Base-by-base conservation (phyloP, 1,284 basidiomycete genomes). In the Cryptococcus sp. region DNA sequence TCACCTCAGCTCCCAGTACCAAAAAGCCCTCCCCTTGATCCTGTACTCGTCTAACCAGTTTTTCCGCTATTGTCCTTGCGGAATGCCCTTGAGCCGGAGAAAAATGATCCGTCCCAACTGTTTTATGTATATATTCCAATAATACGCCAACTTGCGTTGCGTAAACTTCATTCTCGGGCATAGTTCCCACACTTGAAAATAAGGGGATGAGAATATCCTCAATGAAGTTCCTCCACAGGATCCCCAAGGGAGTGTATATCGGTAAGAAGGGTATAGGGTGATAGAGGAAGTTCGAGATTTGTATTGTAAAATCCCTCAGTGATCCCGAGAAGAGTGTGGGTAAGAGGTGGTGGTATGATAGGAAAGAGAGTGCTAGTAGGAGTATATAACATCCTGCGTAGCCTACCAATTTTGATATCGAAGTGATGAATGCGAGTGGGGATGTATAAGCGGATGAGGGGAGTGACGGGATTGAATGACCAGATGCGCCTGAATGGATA, bases 151-250 rank as follows among this genome's bases (percentile, higher is more conserved):
- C 56, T 2, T 66, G 68, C 1, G 67, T 61, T 1, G 46, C 18
- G 50, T 55, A 59, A 31, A 72, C 63, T 46, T 72, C 72, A 5
- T 48, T 16, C 1, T 53, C 49, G 0, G 72, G 68, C 72, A 74
- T 74, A 0, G 86, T 87, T 49, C 84, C 85, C 1, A 88, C 82
- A 0, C 83, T 84, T n/a, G 84, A 85, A 64, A 86, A 86, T 41
- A 87, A 68, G 0, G 85, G 84, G 1, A 83, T 61, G 45, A 87
- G 66, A 0, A 87, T 73, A 19, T 78, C 76, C 3, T 75, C 64
- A 3, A 80, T 75, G 64, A 86, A 86, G 4, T 70, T 62, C n/a
- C 62, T 60, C 82, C 84, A 86, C 0, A 74, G 21, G 0, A 28
- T 22, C 0, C 67, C 72, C 9, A 70, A 52, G 0, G 61, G 61